Evolutionary conservation across 441 rosid species (phyloP), one percentile per base, ranked within the genome.

Genomic region (Mallotus repandus): DNA sequence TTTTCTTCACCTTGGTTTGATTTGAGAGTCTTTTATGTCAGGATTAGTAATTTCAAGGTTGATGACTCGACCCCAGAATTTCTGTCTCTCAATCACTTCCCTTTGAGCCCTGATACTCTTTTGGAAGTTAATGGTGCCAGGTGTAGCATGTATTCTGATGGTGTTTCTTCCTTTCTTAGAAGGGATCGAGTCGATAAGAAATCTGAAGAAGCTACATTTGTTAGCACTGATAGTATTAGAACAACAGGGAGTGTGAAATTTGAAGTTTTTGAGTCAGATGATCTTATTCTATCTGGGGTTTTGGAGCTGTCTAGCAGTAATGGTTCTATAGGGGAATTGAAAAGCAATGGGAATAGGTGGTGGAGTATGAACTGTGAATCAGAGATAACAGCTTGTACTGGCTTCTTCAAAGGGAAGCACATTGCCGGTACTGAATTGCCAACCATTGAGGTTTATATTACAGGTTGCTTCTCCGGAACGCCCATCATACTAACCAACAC

Each of bases 401-500:
- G 89, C 75, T 89, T 91, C 81, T 72, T 89, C 71, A 93, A 81
- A 83, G 93, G 86, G 63, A 89, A 87, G 79, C 81, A 80, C 13
- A 49, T 46, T 67, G 60, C 63, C 15, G 84, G 83, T 63, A 80
- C 82, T 7, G 89, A 88, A 65, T 81, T 76, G 25, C 79, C 77
- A 13, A 82, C 85, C 74, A 80, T 93, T 63, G 97, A 93, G 86
- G 96, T 93, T 72, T 93, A 86, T 77, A 84, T 93, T 54, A 80
- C 98, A 1, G 96, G 98, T 9, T 84, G 84, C 81, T 91, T 83
- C 76, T 78, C 86, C n/a, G 91, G 97, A 58, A 84, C 81, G 21
- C 97, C 97, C 3, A 83, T 93, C 75, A 91, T 93, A 79, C 81
- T 93, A 73, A 89, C 92, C 58, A 91, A 93, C 85, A 84, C 89